These are phyloP conservation scores for Penicillium sp. DNA, from an alignment of 2,329 filamentous ascomycete genomes.

Conservation along the genomic window DNA sequence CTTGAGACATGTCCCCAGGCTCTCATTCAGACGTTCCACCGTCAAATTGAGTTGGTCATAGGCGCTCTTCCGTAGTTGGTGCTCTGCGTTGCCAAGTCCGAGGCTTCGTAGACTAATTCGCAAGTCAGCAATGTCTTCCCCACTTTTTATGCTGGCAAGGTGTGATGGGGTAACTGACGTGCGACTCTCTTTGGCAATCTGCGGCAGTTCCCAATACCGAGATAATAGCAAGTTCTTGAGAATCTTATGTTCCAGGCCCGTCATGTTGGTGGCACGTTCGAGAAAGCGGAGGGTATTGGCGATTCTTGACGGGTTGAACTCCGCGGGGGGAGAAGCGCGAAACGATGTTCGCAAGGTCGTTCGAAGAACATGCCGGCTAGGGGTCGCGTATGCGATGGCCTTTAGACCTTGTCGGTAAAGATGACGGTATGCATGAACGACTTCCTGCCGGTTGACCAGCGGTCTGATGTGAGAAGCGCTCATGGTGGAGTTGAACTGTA, in stretches of 20 bases:
- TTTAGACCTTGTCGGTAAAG: slow-evolving; percentile 61
- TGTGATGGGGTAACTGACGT: slow-evolving; percentile 35
- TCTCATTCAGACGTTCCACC: slow-evolving; percentile 55
- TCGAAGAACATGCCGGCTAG: slow-evolving; percentile 61
- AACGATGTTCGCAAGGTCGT: slow-evolving; percentile 52
- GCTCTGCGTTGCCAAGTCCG: slow-evolving; percentile 36
- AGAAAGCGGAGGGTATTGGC: slow-evolving; percentile 56
- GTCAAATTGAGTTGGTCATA: slow-evolving; percentile 53
- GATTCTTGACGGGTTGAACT: slow-evolving; percentile 49
- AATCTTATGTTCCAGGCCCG: slow-evolving; percentile 55
- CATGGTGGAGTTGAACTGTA: slow-evolving; percentile 13
- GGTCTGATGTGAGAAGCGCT: slow-evolving; percentile 24
- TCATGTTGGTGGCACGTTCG: slow-evolving; percentile 45
- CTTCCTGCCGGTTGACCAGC: slow-evolving; percentile 26
- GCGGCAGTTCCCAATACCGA: slow-evolving; percentile 51
- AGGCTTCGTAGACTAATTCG: slow-evolving; percentile 37
- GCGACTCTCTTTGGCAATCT: slow-evolving; percentile 38
- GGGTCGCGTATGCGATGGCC: slow-evolving; percentile 63
- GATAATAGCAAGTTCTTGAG: slow-evolving; percentile 53
- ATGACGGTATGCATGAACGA: slow-evolving; percentile 63
- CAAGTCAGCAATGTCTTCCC: slow-evolving; percentile 31
- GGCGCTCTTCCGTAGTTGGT: slow-evolving; percentile 41
- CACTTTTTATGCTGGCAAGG: slow-evolving; percentile 1
- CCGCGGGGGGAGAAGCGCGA: slow-evolving; percentile 42
- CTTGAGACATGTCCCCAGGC: slow-evolving; percentile 52